phyloP scores from a whole-genome alignment of 1,284 basidiomycete genomes.

The Agroathelia rolfsii region DNA sequence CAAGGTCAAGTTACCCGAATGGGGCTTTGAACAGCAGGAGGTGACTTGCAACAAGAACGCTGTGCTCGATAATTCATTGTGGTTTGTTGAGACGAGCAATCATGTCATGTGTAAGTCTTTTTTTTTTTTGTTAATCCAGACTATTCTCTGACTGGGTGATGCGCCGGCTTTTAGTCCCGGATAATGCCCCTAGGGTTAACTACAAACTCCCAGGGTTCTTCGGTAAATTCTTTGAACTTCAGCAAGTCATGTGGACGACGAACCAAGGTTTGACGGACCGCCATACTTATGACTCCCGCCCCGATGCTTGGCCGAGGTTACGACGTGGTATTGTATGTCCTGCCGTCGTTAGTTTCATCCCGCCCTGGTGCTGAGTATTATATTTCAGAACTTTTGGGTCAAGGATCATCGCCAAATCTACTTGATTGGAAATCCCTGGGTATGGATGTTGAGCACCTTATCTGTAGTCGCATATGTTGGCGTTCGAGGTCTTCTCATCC shows the following conservation, averaged over 20 bases:
- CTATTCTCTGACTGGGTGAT: too few species aligned
- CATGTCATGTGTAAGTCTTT: slow-evolving; percentile 65
- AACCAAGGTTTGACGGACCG: slow-evolving; percentile 93
- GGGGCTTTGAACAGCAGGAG: slow-evolving; percentile 98
- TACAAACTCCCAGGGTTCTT: slow-evolving; percentile 84
- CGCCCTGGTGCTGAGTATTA: slow-evolving; percentile 3
- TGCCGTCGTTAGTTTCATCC: not conserved
- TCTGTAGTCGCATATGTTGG: slow-evolving; percentile 62
- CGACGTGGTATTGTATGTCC: slow-evolving; percentile 82
- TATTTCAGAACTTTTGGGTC: slow-evolving; percentile 87
- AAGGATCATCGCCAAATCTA: slow-evolving; percentile 95
- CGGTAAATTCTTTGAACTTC: slow-evolving; percentile 85
- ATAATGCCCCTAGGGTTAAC: slow-evolving; percentile 75
- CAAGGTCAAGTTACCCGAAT: slow-evolving; percentile 94
- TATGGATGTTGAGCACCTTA: slow-evolving; percentile 82
- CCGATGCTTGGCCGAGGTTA: slow-evolving; percentile 81
- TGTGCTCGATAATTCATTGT: slow-evolving; percentile 81
- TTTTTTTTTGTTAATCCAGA: slow-evolving; percentile 2
- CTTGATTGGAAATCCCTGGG: slow-evolving; percentile 86
- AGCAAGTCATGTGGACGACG: slow-evolving; percentile 97
- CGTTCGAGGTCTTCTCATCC: slow-evolving; percentile 69
- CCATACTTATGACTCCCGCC: slow-evolving; percentile 91
- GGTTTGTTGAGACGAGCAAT: slow-evolving; percentile 86
- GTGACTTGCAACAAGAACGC: slow-evolving; percentile 98
- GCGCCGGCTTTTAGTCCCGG: slow-evolving; percentile 65